Evolutionary conservation across 352 stramenopile species (phyloP).

Genomic region (Pythium myriotylum): DNA sequence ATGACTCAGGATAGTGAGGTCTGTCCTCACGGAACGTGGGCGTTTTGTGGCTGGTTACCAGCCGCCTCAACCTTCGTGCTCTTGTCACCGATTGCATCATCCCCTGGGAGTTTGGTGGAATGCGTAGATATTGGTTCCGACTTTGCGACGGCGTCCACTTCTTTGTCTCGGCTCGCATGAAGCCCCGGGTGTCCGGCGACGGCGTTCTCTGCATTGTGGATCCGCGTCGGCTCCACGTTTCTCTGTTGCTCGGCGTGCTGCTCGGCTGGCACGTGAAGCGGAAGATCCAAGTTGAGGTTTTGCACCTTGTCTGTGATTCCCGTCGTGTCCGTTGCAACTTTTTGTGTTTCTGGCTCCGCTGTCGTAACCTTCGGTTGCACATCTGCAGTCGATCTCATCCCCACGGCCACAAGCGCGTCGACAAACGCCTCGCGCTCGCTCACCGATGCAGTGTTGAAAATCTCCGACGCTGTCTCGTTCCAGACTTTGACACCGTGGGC

Average conservation of each 20-base stretch:
- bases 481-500: constrained; percentile 47
- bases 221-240: neutral
- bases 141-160: too few relatives aligned
- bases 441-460: constrained; percentile 35
- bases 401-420: constrained; percentile 43
- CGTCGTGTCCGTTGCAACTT: neutral
- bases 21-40: too few relatives aligned
- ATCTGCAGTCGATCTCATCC: constrained; percentile 42
- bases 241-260: neutral
- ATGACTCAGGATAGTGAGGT: too few relatives aligned
- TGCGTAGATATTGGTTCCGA: too few relatives aligned
- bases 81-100: too few relatives aligned
- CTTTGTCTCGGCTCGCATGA: too few relatives aligned
- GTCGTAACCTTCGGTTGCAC: neutral
- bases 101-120: too few relatives aligned
- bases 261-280: neutral
- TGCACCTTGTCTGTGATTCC: neutral
- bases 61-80: too few relatives aligned
- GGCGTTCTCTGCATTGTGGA: too few relatives aligned
- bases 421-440: constrained; percentile 51
- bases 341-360: too few relatives aligned
- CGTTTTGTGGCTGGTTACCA: too few relatives aligned
- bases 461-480: constrained; percentile 28
- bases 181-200: too few relatives aligned
- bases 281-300: neutral